These are phyloP conservation scores for Candida pseudoglaebosa DNA, from an alignment of 805 yeast species.

Conservation along the genomic window DNA sequence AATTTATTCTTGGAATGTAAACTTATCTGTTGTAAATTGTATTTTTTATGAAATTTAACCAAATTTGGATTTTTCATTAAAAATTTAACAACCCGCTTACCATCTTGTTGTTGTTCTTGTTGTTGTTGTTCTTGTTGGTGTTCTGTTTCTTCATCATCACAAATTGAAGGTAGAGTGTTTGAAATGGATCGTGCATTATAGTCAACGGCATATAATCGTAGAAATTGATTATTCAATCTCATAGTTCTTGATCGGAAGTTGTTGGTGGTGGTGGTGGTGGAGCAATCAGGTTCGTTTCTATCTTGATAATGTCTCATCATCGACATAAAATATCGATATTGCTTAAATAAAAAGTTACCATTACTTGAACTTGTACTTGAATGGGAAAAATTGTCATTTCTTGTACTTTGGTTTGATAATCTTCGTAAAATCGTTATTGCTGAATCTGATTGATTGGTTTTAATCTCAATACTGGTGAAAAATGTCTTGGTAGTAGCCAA, in stretches of 20 bases:
- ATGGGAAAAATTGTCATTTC: no score
- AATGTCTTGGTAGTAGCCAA: not conserved
- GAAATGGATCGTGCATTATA: slow-evolving; percentile 31
- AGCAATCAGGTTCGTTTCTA: no score
- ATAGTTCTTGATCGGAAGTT: slow-evolving; percentile 39
- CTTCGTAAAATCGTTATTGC: slow-evolving; percentile 1
- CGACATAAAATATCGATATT: no score
- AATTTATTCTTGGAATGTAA: slow-evolving; percentile 44
- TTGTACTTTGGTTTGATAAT: no score
- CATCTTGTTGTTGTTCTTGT: not conserved
- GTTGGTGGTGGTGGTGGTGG: slow-evolving; percentile 4
- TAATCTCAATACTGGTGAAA: not conserved
- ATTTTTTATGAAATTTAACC: slow-evolving; percentile 23
- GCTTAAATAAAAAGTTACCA: no score
- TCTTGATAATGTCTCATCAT: no score
- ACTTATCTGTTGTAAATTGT: slow-evolving; percentile 33
- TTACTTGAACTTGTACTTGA: no score
- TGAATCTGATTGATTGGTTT: no score
- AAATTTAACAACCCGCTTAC: slow-evolving; percentile 8
- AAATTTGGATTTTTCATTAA: slow-evolving; percentile 12
- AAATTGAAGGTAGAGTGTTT: slow-evolving; percentile 15
- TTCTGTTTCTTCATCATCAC: not conserved
- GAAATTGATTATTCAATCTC: slow-evolving; percentile 47
- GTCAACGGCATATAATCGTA: slow-evolving; percentile 49
- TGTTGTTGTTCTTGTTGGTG: not conserved